Conservation (phyloP, 73 alveolate genomes). For the Tetrahymena malaccensis region DNA sequence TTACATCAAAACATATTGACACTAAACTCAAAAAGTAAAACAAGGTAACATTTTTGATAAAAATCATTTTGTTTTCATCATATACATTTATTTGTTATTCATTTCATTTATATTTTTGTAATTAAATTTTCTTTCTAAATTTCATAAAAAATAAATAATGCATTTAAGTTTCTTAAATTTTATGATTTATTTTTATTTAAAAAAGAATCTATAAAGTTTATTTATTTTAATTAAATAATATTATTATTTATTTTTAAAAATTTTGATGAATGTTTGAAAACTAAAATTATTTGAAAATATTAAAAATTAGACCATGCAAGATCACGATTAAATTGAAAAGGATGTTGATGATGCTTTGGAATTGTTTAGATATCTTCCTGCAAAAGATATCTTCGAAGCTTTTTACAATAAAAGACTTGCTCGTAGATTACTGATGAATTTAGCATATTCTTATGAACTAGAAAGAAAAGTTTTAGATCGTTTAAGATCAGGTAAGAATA, state of each 20-base stretch:
- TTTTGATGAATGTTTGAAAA: no score
- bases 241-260: not conserved
- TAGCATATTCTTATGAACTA: constrained; percentile 32
- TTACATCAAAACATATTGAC: not conserved
- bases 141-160: no score
- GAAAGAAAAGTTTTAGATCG: constrained; percentile 19
- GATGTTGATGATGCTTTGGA: constrained; percentile 34
- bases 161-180: no score
- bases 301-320: not conserved
- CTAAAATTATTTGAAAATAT: no score
- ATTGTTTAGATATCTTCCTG: constrained; percentile 41
- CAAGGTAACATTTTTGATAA: not conserved
- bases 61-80: not conserved
- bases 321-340: constrained; percentile 37
- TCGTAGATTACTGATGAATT: constrained; percentile 44
- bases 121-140: no score
- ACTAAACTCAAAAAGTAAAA: not conserved
- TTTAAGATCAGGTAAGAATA: not conserved
- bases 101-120: no score
- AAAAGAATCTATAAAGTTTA: no score
- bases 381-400: constrained; percentile 59
- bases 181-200: no score
- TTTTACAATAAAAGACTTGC: constrained; percentile 46
- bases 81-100: no score
- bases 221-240: no score